Evolutionary conservation across 805 yeast genomes (phyloP).

Genomic region (Candida pseudofarinosa): DNA sequence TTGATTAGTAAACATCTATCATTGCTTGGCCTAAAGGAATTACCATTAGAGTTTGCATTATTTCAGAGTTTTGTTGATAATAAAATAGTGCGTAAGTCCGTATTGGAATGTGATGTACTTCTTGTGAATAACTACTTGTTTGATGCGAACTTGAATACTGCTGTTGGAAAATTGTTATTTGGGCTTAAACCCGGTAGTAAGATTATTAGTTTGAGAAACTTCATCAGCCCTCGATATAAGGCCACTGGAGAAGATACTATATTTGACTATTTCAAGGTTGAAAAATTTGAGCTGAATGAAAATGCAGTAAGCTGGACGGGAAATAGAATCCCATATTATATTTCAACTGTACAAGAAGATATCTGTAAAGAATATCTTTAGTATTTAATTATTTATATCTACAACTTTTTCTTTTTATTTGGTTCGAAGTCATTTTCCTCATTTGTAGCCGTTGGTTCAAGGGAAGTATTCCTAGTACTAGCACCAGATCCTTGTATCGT

Average conservation of each 20-base stretch:
- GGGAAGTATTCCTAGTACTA: slow-evolving; percentile 33
- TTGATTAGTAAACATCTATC: slow-evolving; percentile 58
- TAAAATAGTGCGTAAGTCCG: slow-evolving; percentile 46
- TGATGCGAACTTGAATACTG: slow-evolving; percentile 66
- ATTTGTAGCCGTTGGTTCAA: slow-evolving; percentile 25
- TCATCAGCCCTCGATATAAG: slow-evolving; percentile 72
- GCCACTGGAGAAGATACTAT: slow-evolving; percentile 53
- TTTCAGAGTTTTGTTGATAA: slow-evolving; percentile 71
- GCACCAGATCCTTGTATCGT: slow-evolving; percentile 16
- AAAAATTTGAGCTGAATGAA: slow-evolving; percentile 54
- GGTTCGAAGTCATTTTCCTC: neutral
- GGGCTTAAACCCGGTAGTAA: slow-evolving; percentile 70
- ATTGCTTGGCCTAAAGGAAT: slow-evolving; percentile 61
- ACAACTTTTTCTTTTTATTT: neutral
- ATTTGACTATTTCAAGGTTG: slow-evolving; percentile 61
- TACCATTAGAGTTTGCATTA: slow-evolving; percentile 54
- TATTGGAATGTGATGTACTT: slow-evolving; percentile 65
- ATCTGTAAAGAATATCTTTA: slow-evolving; percentile 32
- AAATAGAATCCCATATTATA: slow-evolving; percentile 73
- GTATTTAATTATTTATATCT: neutral
- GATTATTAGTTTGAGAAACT: slow-evolving; percentile 72
- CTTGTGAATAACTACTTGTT: slow-evolving; percentile 82
- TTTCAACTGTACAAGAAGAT: slow-evolving; percentile 58
- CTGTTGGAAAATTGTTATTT: slow-evolving; percentile 60
- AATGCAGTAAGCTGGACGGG: slow-evolving; percentile 89